Base-by-base conservation (phyloP, 768 basidiomycete genomes). In the Pholiota molesta region DNA sequence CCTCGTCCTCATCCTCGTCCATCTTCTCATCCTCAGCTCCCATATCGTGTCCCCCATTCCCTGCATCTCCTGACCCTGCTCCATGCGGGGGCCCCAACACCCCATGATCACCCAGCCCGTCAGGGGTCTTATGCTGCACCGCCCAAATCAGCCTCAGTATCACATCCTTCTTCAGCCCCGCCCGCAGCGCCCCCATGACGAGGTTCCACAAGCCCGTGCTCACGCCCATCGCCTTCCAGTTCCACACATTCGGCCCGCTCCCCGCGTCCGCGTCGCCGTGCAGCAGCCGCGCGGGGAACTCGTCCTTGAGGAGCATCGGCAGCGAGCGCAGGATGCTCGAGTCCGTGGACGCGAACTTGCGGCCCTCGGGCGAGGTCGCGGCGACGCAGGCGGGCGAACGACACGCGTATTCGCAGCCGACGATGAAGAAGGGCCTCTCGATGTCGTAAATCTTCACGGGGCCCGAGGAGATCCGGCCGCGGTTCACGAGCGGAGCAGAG, bases 401-500 rank as follows among this genome's bases (percentile, higher is more conserved):
- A 70, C 92, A 94, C 5, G 80, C 78, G 62, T 94, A 94, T 70
- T 91, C 88, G 69, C 91, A 91, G n/a, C 89, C 92, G 37, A 94
- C 91, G 72, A 94, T 82, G 70, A 89, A 93, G 75, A 93, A 94
- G 2, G 90, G 89, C 62, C 85, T 86, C 64, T 88, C 86, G 53
- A 94, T 83, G 66, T 94, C 91, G 71, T 92, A 91, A 5, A 92
- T 82, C 67, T 90, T 92, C 69, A 92, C 76, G 0, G 92, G 92
- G 0, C 91, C 91, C 0, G 83, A 83, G 62, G 80, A 83, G 73
- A 93, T 92, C 44, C 88, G 84, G 2, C 92, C 92, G 35, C 83
- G 82, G 73, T 93, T 90, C 35, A 71, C 65, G 40, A 94, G 81
- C 0, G 87, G 81, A 5, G 80, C 69, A 7, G 83, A 74, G 69